These are phyloP conservation scores for Gastrodia elata DNA, from an alignment of 106 monocot genomes.

Conservation along the genomic window DNA sequence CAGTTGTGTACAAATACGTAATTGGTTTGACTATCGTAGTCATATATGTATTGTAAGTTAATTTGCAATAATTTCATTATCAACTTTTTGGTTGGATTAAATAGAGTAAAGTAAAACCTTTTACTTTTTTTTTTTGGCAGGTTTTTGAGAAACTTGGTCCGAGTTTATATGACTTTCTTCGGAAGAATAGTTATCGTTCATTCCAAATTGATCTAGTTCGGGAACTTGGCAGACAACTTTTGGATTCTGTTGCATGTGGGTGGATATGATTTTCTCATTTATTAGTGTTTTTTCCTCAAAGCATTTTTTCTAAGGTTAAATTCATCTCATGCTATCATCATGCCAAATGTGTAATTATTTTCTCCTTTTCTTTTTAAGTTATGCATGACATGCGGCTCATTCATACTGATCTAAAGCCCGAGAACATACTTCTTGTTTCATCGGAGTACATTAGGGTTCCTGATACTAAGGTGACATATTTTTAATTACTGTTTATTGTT, in stretches of 20 bases:
- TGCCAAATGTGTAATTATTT: background rate
- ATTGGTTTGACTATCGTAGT: conserved; percentile 99
- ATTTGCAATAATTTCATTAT: conserved; percentile 12
- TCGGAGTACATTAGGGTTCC: conserved; percentile 70
- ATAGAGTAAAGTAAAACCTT: conserved; percentile 2
- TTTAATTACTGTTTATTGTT: background rate
- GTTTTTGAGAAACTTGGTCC: conserved; percentile 99
- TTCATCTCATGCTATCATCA: background rate
- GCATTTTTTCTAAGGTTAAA: background rate
- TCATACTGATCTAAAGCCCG: conserved; percentile 97
- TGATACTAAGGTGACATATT: conserved; percentile 57
- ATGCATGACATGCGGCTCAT: conserved; percentile 94
- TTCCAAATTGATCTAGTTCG: conserved; percentile 95
- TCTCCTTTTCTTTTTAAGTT: conserved; percentile 38
- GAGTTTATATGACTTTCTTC: conserved; percentile 94
- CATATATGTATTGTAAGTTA: conserved; percentile 99
- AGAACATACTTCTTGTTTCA: conserved; percentile 93
- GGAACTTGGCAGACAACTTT: conserved; percentile 91
- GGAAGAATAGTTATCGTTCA: conserved; percentile 83
- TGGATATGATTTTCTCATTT: conserved; percentile 14
- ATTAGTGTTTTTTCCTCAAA: conserved; percentile 7
- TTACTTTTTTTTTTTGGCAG: conserved; percentile 44
- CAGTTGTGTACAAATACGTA: conserved; percentile 99
- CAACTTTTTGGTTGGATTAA: conserved; percentile 10
- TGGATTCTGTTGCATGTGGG: conserved; percentile 97